phyloP scores from a whole-genome alignment of 106 monocot genomes.

The Vanilla planifolia region DNA sequence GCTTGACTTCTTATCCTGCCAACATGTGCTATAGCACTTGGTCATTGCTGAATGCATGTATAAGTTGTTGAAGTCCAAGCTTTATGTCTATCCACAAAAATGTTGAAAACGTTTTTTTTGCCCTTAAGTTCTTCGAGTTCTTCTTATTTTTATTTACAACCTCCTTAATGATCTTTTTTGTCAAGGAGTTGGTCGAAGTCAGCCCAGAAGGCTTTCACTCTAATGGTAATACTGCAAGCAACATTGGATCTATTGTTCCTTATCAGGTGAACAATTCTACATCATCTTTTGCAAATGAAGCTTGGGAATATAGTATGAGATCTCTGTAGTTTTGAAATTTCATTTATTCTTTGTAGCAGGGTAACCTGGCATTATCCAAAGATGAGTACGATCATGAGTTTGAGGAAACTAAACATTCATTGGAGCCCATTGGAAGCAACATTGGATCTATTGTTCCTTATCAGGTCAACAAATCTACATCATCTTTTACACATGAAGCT shows the following conservation, averaged over 20 bases:
- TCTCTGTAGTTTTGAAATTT: background rate
- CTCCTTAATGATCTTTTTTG: slow-evolving; percentile 6
- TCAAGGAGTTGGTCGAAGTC: slow-evolving; percentile 37
- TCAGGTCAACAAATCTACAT: slow-evolving; percentile 8
- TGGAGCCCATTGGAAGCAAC: background rate
- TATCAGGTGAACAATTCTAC: slow-evolving; percentile 8
- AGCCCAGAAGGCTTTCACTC: slow-evolving; percentile 13
- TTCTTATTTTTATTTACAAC: background rate
- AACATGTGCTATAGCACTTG: no score
- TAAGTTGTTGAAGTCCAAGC: no score
- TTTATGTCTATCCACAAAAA: no score
- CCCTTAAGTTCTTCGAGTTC: no score
- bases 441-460: background rate
- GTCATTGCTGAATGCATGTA: no score
- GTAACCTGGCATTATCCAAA: no score
- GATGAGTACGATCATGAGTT: no score
- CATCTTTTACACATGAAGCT: background rate
- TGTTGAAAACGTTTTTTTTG: no score
- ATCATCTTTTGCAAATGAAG: background rate
- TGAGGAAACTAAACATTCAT: no score
- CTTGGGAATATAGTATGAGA: background rate
- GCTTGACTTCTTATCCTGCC: no score
- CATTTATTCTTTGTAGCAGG: no score
- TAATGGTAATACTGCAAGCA: background rate
- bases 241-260: background rate